phyloP scores from a whole-genome alignment of 2,329 filamentous ascomycete species.

The Botryotinia calthae region DNA sequence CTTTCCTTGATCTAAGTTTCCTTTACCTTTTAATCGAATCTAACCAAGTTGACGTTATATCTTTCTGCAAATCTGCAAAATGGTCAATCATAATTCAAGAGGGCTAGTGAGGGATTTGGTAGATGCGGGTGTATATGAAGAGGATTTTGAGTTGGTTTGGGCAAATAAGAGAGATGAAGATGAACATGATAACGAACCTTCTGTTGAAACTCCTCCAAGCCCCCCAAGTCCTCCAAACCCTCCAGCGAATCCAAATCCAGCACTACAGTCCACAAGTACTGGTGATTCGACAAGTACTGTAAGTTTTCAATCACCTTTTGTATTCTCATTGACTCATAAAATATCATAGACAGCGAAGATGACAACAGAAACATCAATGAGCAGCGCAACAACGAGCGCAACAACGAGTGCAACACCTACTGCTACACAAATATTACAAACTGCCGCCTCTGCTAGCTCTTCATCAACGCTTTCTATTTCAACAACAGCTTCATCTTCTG shows the following conservation, averaged over 20 bases:
- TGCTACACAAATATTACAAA: background rate
- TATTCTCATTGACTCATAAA: background rate
- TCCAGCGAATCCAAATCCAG: background rate
- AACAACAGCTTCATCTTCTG: background rate
- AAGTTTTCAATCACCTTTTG: background rate
- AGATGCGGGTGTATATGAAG: conserved; percentile 8
- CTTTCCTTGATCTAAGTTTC: background rate
- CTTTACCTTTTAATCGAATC: background rate
- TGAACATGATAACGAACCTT: background rate
- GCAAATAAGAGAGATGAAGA: conserved; percentile 3
- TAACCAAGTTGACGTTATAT: background rate
- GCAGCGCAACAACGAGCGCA: background rate
- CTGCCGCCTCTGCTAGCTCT: background rate
- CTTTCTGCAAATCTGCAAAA: background rate
- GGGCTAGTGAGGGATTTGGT: background rate
- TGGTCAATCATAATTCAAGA: conserved; percentile 3
- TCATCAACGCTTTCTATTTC: background rate
- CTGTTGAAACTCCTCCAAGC: background rate
- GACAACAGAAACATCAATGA: background rate
- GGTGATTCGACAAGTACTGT: background rate
- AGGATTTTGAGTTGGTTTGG: conserved; percentile 11
- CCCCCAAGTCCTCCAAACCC: background rate
- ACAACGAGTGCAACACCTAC: background rate
- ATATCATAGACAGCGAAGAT: background rate
- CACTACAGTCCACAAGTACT: background rate